phyloP scores from a whole-genome alignment of 495 filamentous ascomycete species.

The Articulospora tetracladia region DNA sequence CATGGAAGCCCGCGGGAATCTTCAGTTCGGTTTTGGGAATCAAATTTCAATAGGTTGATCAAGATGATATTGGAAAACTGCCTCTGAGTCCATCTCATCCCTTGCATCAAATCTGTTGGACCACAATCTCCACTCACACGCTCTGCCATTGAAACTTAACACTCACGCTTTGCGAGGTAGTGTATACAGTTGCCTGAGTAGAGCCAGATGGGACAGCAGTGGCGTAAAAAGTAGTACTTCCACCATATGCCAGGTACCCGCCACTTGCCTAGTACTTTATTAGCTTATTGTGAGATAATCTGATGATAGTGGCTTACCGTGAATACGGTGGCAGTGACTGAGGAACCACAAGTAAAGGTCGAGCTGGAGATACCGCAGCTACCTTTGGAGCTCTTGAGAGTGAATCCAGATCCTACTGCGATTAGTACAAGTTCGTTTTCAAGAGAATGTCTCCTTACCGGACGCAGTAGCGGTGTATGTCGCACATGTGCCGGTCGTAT shows the following conservation, averaged over 20 bases:
- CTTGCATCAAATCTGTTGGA: too few relatives aligned
- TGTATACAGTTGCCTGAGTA: slow-evolving; percentile 35
- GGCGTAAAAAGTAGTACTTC: slow-evolving; percentile 53
- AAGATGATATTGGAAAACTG: too few relatives aligned
- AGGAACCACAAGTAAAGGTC: slow-evolving; percentile 46
- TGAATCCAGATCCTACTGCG: slow-evolving; percentile 47
- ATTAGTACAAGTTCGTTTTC: slow-evolving; percentile 7
- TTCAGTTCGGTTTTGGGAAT: too few relatives aligned
- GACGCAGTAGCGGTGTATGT: slow-evolving; percentile 54
- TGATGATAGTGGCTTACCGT: slow-evolving; percentile 36
- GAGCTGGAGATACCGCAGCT: slow-evolving; percentile 46
- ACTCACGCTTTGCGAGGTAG: slow-evolving; percentile 19
- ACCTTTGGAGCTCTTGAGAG: slow-evolving; percentile 56
- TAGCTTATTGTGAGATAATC: neutral
- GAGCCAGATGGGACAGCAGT: slow-evolving; percentile 51
- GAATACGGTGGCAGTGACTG: slow-evolving; percentile 41
- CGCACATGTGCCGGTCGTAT: slow-evolving; percentile 63
- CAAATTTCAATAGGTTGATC: too few relatives aligned
- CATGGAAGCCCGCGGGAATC: too few relatives aligned
- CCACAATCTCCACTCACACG: neutral
- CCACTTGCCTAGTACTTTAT: slow-evolving; percentile 21
- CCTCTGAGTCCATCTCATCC: too few relatives aligned
- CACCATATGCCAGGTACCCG: slow-evolving; percentile 43
- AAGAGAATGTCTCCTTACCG: slow-evolving; percentile 25
- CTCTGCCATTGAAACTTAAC: slow-evolving; percentile 33